Base-by-base conservation (phyloP, 495 filamentous ascomycete genomes). In the Penicillium parvum region DNA sequence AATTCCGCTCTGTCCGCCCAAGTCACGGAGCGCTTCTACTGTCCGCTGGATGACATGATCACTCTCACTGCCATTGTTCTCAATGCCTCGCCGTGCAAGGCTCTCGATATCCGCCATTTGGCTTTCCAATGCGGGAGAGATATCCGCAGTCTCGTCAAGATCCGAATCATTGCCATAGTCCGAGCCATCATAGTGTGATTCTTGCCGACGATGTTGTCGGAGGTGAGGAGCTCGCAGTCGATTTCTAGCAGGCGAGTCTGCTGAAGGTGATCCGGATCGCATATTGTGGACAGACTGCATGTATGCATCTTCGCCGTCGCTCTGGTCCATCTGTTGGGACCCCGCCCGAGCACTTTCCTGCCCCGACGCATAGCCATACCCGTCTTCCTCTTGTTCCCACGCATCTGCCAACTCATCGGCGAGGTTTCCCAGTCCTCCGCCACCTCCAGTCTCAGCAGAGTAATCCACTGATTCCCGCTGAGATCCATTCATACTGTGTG, bases 91-190 rank as follows among this genome's bases (percentile, higher is more conserved):
- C 37, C 85, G 69, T 12, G 77, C 87, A 18, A 92, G 69, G 47
- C 77, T 79, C 54, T 90, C 86, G 33, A 95, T 79, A 38, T 81
- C 81, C 41, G 85, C 83, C 62, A 95, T 84, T 55, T 81, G 83
- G 15, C 76, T 75, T 49, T 90, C 84, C 41, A 95, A 63, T 23
- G 77, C 79, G 6, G 81, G 76, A 5, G 87, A 81, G 43, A 94
- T 83, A 27, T 83, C 84, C 5, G 79, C 66, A 5, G 74, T 72
- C 16, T 83, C 64, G 28, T 77, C 84, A 10, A 88, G 64, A 54
- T 91, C 88, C n/a, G 82, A 84, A 52, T 88, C 84, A 23, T 73
- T 71, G 9, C 76, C 77, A 48, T 77, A 81, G 48, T 81, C 77
- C 1, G 76, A 80, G 4, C 75, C 73, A 37, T 78, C 76, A 44